Base-by-base conservation (phyloP, 2,329 filamentous ascomycete genomes). In the Hymenoscyphus repandus region DNA sequence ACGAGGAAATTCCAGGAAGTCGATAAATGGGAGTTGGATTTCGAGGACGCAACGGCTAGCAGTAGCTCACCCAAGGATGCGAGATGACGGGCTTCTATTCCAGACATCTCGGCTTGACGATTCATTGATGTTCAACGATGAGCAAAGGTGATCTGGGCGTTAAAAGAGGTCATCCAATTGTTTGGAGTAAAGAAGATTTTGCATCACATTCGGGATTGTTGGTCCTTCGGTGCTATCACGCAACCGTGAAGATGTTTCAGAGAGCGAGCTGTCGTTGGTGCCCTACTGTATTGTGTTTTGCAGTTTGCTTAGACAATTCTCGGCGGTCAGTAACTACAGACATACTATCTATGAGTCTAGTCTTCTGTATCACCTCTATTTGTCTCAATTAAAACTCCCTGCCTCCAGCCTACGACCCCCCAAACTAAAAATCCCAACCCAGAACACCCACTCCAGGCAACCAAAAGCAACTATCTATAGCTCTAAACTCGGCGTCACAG, bases 1-100 rank as follows among this genome's bases (percentile, higher is more conserved):
- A 73, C 73, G 9, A 75, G 72, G 63, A 86, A 86, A 67, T 87
- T 87, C 60, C 74, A 78, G 64, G 83, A 86, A 67, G 83, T 87
- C 37, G 83, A 87, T 64, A 72, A 76, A 67, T 87, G 82, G 82
- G 74, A 83, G 68, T 68, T 87, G 54, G 80, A 82, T 45, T 87
- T 79, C 66, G 83, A 87, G 69, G 80, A 83, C 58, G 74, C 82
- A 44, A 75, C 74, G 18, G 74, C 78, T 65, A 74, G 73, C 53
- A 77, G 75, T 51, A 60, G 56, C 33, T 81, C 79, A 17, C 78
- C 78, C 1, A 67, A 68, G 34, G 72, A 74, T 57, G 77, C 73
- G 38, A 71, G 78, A 51, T 82, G 58, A 69, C 13, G 6, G 38
- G 33, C 10, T n/a, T 41, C 18, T 17, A 13, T 37, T 11, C 15